Evolutionary conservation across 169 alveolate genomes (phyloP).

Genomic region (Sarcocystis neurona): DNA sequence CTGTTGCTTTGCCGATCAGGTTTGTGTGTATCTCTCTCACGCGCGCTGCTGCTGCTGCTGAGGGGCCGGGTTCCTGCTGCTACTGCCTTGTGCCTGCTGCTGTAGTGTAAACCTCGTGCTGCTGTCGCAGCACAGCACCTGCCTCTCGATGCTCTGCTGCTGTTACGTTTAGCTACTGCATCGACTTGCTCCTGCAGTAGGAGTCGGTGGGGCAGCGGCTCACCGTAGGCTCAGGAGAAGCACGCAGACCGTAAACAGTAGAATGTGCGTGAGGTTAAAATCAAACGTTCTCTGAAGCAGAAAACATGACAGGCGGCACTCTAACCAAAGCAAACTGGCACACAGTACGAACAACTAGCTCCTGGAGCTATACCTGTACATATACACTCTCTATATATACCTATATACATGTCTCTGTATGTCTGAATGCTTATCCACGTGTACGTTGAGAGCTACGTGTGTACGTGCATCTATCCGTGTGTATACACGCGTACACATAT

Average conservation of each 20-base stretch:
- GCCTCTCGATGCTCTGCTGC: not conserved
- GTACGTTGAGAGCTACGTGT: not conserved
- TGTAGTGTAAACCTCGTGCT: not conserved
- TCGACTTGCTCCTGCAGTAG: no score
- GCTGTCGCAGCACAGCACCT: not conserved
- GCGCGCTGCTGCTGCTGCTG: not conserved
- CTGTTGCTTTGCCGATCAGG: no score
- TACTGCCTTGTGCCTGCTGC: not conserved
- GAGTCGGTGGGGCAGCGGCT: not conserved
- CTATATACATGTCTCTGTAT: not conserved
- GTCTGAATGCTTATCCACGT: not conserved
- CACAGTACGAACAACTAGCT: not conserved
- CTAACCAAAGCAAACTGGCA: not conserved
- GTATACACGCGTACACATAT: not conserved
- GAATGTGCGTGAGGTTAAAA: conserved; percentile 70
- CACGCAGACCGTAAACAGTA: conserved; percentile 71
- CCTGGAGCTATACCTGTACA: not conserved
- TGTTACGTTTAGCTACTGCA: no score
- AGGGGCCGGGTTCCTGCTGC: not conserved
- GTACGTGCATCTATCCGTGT: not conserved
- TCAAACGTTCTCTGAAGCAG: conserved; percentile 66
- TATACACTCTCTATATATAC: not conserved
- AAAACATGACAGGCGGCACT: not conserved
- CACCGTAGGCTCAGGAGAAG: conserved; percentile 69
- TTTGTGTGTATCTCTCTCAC: not conserved